phyloP scores from a whole-genome alignment of 257 asterid genomes.

The Craterostigma plantagineum region DNA sequence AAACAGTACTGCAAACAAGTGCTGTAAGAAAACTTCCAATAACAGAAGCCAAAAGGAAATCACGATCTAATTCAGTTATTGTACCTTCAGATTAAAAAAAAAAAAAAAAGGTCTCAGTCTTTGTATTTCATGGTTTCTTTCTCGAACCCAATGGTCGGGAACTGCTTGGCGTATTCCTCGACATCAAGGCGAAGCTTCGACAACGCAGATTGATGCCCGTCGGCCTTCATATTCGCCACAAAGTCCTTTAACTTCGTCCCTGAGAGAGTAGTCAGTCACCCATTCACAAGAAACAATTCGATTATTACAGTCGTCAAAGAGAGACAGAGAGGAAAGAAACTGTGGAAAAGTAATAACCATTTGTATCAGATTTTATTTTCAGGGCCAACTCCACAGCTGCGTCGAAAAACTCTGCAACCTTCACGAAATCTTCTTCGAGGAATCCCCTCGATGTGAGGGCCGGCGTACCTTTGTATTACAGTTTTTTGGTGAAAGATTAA shows the following conservation, averaged over 20 bases:
- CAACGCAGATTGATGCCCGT: constrained; percentile 39
- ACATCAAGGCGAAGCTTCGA: constrained; percentile 43
- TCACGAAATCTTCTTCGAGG: constrained; percentile 58
- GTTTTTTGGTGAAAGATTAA: constrained; percentile 3
- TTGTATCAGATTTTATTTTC: constrained; percentile 63
- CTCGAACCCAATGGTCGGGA: constrained; percentile 80
- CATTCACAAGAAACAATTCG: not conserved
- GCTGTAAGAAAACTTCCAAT: too few relatives aligned
- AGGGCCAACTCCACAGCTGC: constrained; percentile 78
- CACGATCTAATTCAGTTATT: too few relatives aligned
- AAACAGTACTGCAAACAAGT: too few relatives aligned
- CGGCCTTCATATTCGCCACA: constrained; percentile 60
- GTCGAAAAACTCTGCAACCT: constrained; percentile 80
- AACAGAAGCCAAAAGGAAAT: too few relatives aligned
- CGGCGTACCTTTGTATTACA: constrained; percentile 54
- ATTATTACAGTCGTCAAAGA: constrained; percentile 3
- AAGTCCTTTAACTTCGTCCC: constrained; percentile 90
- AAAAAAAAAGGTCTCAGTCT: constrained; percentile 10
- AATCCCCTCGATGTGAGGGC: constrained; percentile 94
- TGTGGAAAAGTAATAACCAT: constrained; percentile 24
- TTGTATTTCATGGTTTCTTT: constrained; percentile 77
- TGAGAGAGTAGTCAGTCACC: constrained; percentile 12
- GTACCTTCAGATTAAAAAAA: too few relatives aligned
- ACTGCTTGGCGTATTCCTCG: constrained; percentile 79
- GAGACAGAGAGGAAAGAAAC: not conserved